Percentiles rank a stretch among this genome's conserved stretches.
Evolutionary conservation across 192 early-diverging fungal species (phyloP).

Genomic region (Mortierella alpina): DNA sequence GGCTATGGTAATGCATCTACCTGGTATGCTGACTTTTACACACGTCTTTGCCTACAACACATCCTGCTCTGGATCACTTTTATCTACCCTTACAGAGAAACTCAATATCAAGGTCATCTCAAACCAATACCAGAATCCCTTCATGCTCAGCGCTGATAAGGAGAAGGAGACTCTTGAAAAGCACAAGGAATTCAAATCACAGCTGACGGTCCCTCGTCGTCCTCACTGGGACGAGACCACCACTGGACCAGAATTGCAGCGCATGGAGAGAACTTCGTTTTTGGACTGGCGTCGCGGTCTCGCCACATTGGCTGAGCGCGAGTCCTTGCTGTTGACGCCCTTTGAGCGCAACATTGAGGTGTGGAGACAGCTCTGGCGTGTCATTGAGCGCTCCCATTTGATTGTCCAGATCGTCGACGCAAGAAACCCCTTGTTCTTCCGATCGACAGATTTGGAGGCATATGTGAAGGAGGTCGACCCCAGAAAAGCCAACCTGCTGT

Average conservation of each 20-base stretch:
- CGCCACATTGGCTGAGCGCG: constrained; percentile 91
- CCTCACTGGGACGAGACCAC: constrained; percentile 91
- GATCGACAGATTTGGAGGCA: constrained; percentile 85
- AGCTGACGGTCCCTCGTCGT: constrained; percentile 86
- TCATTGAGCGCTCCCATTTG: constrained; percentile 95
- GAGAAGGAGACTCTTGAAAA: constrained; percentile 80
- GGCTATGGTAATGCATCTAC: background rate
- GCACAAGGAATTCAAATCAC: constrained; percentile 80
- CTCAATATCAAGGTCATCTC: constrained; percentile 88
- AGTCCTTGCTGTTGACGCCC: constrained; percentile 94
- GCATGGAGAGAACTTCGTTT: constrained; percentile 86
- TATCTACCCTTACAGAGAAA: constrained; percentile 57
- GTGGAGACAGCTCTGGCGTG: constrained; percentile 99
- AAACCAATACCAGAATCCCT: constrained; percentile 81
- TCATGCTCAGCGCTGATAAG: constrained; percentile 81
- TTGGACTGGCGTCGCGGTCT: constrained; percentile 92
- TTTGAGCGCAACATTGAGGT: constrained; percentile 99
- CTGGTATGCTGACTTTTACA: too few species aligned
- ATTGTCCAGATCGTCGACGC: constrained; percentile 99
- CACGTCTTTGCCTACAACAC: constrained; percentile 14
- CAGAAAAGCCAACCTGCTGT: constrained; percentile 87
- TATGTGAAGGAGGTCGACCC: constrained; percentile 93
- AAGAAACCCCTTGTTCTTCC: constrained; percentile 93
- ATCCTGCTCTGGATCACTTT: too few species aligned
- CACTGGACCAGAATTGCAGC: constrained; percentile 83